Conservation (phyloP, 441 rosid species). For the California macrophylla region DNA sequence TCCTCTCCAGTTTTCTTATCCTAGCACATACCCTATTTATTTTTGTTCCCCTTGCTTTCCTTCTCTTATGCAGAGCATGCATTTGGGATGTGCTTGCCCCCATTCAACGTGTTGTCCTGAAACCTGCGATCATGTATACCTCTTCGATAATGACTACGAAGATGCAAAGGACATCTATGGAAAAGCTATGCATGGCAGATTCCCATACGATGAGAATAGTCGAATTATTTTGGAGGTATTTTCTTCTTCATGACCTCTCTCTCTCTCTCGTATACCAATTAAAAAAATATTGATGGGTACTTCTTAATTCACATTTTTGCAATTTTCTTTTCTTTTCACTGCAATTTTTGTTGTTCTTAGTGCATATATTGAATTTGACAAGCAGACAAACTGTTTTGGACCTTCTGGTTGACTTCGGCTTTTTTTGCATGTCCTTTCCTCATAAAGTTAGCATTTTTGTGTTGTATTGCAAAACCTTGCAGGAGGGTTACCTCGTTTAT, state of each 20-base stretch:
- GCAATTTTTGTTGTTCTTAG: not conserved
- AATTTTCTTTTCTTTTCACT: no score
- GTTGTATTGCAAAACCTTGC: conserved; percentile 24
- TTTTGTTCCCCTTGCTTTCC: not conserved
- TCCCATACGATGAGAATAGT: conserved; percentile 76
- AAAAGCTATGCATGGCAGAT: conserved; percentile 61
- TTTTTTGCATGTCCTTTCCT: not conserved
- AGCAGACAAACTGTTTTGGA: not conserved
- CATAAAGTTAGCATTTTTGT: conserved; percentile 10
- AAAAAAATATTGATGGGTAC: no score
- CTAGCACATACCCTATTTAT: not conserved
- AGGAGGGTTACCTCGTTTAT: conserved; percentile 98
- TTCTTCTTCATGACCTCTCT: not conserved
- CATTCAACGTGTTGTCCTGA: conserved; percentile 51
- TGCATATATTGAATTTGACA: not conserved
- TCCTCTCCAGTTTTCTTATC: not conserved
- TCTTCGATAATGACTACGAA: conserved; percentile 78
- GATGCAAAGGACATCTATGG: conserved; percentile 84
- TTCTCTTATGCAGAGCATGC: conserved; percentile 45
- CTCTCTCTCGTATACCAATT: not conserved
- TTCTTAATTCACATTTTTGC: no score
- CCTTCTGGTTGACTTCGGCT: not conserved
- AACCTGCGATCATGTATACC: conserved; percentile 86
- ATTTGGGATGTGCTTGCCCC: conserved; percentile 66
- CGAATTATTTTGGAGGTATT: conserved; percentile 79